These are phyloP conservation scores for Pleurotus citrinopileatus DNA, from an alignment of 768 basidiomycete genomes.

Conservation along the genomic window DNA sequence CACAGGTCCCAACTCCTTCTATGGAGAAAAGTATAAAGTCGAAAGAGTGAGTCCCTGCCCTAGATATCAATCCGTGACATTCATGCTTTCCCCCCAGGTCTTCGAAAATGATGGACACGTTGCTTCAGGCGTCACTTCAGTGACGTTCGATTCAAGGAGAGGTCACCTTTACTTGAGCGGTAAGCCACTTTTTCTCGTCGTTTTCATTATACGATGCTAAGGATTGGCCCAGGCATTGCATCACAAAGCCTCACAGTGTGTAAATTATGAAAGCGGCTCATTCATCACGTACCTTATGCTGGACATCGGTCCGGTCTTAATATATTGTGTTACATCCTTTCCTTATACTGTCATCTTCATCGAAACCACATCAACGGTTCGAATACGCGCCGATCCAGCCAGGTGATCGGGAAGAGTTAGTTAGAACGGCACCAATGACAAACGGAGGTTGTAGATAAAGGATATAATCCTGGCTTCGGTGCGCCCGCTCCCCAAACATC, in stretches of 20 bases:
- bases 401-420: too few relatives aligned
- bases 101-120: constrained; percentile 67
- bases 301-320: too few relatives aligned
- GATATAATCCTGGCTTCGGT: too few relatives aligned
- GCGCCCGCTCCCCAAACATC: too few relatives aligned
- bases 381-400: too few relatives aligned
- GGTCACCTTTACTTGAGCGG: constrained; percentile 57
- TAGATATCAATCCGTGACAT: background rate
- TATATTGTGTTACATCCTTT: constrained; percentile 5
- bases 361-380: too few relatives aligned
- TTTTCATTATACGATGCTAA: too few relatives aligned
- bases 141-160: constrained; percentile 50
- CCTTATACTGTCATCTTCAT: too few relatives aligned
- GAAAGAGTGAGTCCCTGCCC: constrained; percentile 42
- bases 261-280: background rate
- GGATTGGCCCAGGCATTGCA: background rate
- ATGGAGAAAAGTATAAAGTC: constrained; percentile 56
- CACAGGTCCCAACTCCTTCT: constrained; percentile 46
- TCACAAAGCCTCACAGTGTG: background rate
- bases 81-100: constrained; percentile 31
- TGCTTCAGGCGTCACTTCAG: constrained; percentile 55
- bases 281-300: background rate
- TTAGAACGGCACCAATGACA: too few relatives aligned
- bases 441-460: too few relatives aligned
- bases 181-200: constrained; percentile 32